A percentile compares a stretch with the other conserved stretches of the same genome.
Evolutionary conservation across 192 early-diverging fungal species (phyloP).

Genomic region (Coemansia sp.): DNA sequence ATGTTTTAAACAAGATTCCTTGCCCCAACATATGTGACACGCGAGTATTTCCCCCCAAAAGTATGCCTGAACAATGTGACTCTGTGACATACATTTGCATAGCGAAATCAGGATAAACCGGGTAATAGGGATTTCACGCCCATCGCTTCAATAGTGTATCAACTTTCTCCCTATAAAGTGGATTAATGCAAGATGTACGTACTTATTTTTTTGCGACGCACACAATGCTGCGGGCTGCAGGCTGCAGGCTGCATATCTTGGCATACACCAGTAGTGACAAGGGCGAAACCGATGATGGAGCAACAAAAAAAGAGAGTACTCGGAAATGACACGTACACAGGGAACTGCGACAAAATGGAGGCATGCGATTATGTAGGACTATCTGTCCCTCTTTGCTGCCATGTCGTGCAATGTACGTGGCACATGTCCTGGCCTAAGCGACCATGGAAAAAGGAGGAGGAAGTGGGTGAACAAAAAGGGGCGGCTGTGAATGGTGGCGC

Average conservation of each 20-base stretch:
- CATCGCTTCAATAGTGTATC: neutral
- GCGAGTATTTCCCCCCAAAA: neutral
- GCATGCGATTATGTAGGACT: conserved; percentile 1
- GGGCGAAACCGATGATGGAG: neutral
- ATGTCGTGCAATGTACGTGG: conserved; percentile 4
- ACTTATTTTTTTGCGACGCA: neutral
- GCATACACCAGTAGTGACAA: neutral
- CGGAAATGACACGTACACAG: neutral
- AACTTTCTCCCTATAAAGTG: neutral
- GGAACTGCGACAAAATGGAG: neutral
- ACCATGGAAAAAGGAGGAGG: neutral
- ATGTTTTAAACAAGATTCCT: neutral
- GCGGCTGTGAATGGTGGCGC: neutral
- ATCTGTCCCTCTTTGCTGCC: neutral
- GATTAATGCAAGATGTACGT: neutral
- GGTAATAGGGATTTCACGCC: neutral
- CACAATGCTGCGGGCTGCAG: neutral
- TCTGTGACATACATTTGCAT: neutral
- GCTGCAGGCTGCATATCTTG: neutral
- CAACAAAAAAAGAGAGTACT: conserved; percentile 4
- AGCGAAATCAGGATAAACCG: neutral
- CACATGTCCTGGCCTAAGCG: conserved; percentile 1
- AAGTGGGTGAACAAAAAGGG: neutral
- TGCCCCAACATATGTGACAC: neutral
- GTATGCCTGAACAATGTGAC: neutral